Conservation (phyloP, 306 rosid species). For the Trifolium pratense region DNA sequence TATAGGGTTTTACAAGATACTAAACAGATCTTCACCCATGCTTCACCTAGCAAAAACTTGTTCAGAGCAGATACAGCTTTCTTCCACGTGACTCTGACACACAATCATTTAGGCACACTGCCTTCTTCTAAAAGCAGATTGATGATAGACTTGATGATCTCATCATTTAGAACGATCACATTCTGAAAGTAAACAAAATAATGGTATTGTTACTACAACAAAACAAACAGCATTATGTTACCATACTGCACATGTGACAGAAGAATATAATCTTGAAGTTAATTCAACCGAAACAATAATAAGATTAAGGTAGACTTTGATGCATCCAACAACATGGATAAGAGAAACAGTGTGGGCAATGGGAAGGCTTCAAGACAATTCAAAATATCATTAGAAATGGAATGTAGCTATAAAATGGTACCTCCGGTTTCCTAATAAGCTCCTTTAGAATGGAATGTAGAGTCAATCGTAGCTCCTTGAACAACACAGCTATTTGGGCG, state of each 20-base stretch:
- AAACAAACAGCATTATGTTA: conserved; percentile 6
- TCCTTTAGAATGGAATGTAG: conserved; percentile 84
- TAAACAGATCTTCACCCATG: no score
- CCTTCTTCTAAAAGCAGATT: conserved; percentile 88
- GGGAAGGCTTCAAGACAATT: conserved; percentile 27
- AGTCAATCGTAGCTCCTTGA: conserved; percentile 82
- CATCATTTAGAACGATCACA: conserved; percentile 58
- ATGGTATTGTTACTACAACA: conserved; percentile 16
- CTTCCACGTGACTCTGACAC: conserved; percentile 23
- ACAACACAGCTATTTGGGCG: conserved; percentile 93
- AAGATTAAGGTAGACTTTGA: conserved; percentile 28
- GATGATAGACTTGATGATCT: conserved; percentile 78
- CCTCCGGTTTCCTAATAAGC: conserved; percentile 88
- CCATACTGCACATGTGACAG: neutral
- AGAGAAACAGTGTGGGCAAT: neutral
- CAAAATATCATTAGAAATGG: conserved; percentile 24
- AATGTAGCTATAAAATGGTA: conserved; percentile 41
- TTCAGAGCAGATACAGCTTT: conserved; percentile 3
- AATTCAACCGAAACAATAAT: conserved; percentile 17
- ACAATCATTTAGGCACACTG: conserved; percentile 47
- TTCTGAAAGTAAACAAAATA: conserved; percentile 50
- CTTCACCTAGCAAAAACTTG: no score
- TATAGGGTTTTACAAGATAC: no score
- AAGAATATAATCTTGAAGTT: conserved; percentile 12
- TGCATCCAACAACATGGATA: conserved; percentile 7